Evolutionary conservation across 1,139 yeast genomes (phyloP), one percentile per base, ranked within the genome.

Genomic region (Blastobotrys malaysiensis): DNA sequence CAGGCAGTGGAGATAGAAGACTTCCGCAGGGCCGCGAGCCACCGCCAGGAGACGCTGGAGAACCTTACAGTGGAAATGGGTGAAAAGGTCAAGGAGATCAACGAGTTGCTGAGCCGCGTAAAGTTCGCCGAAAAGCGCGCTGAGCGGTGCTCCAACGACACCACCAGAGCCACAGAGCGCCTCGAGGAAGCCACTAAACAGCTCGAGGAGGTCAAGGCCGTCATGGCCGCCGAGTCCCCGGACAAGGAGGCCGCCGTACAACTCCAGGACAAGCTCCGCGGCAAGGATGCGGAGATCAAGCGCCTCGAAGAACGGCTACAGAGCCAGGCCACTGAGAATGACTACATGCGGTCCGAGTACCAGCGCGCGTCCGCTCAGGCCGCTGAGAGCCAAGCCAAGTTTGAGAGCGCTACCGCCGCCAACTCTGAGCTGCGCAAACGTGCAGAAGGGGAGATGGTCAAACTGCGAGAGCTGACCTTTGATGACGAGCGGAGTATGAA

Each of bases 301-400:
- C 74, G 59, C 55, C 73, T 70, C 56, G 75, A 64, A 52, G 74
- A 67, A 63, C 70, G 65, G 65, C 72, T 58, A 53, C 75, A 63
- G 54, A 76, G 67, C 64, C 74, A 70, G 61, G 68, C 54, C 66
- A 76, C 70, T 36, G 97, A 89, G 62, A 80, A 77, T 55, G 79
- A 74, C 52, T 89, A 87, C 66, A 85, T 86, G 81, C 70, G 75
- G 9, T 75, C 74, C 44, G 96, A 90, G 67, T 80, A 83, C 53
- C 76, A 76, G 50, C 80, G 83, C 57, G 88, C 95, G 0, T 65
- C 74, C 1, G 69, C 72, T 5, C 79, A 91, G 0, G 79, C 82
- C 0, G 69, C 68, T 5, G 88, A 83, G 14, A 79, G 87, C 0
- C 68, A 71, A 2, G 61, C 64, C 1, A 80, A 78, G 52, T 73